These are phyloP conservation scores for Aechmea fasciata DNA, from an alignment of 176 grass and related monocot species.

Conservation along the genomic window DNA sequence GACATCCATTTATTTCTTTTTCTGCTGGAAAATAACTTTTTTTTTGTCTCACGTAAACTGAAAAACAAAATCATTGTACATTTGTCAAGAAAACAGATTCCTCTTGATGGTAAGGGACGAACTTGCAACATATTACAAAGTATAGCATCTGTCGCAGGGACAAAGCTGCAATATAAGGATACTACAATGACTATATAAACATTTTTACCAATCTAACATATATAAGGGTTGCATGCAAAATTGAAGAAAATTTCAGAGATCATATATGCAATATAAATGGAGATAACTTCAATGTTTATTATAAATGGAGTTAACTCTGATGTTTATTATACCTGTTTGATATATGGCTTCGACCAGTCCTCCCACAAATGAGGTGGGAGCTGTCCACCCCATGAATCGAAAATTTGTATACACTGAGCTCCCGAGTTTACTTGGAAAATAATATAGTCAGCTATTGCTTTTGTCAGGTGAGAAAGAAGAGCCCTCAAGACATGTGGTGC, in stretches of 20 bases:
- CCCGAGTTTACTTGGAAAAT: constrained; percentile 95
- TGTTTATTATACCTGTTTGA: constrained; percentile 52
- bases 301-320: constrained; percentile 31
- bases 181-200: no score
- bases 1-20: no score
- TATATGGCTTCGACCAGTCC: constrained; percentile 96
- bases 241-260: background rate
- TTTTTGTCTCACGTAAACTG: no score
- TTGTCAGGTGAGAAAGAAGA: constrained; percentile 72
- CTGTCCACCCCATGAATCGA: constrained; percentile 99
- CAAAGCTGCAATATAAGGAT: no score
- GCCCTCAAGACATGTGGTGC: constrained; percentile 67
- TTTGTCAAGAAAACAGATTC: no score
- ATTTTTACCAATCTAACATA: no score
- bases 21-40: no score
- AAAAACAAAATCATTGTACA: no score
- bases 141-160: no score
- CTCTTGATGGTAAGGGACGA: no score
- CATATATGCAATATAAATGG: background rate
- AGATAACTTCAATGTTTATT: background rate
- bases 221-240: no score
- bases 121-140: no score
- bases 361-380: constrained; percentile 97
- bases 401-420: constrained; percentile 96
- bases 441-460: constrained; percentile 85